A percentile compares a stretch with the other conserved stretches of the same genome.
phyloP scores from a whole-genome alignment of 441 rosid genomes.

The Hura crepitans region DNA sequence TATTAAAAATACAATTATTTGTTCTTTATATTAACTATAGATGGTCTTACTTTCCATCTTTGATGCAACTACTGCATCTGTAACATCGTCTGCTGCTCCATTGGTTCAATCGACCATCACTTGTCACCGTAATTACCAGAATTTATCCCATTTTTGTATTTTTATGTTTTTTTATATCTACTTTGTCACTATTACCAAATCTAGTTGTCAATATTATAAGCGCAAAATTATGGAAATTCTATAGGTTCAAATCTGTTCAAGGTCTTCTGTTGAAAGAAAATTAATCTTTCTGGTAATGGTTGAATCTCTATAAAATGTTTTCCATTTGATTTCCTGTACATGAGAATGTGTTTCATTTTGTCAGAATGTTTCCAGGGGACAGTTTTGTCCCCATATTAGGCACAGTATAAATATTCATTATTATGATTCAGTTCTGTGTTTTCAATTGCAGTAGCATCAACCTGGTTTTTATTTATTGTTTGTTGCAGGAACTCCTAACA shows the following conservation, averaged over 20 bases:
- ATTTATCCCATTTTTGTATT: background rate
- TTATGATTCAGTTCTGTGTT: background rate
- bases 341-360: background rate
- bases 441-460: background rate
- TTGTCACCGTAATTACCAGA: background rate
- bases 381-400: background rate
- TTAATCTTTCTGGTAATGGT: background rate
- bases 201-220: too few species aligned
- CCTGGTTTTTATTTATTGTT: slow-evolving; percentile 19
- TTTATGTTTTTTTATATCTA: background rate
- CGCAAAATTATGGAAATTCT: background rate
- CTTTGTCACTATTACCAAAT: too few species aligned
- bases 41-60: too few species aligned
- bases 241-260: background rate
- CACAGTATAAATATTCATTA: background rate
- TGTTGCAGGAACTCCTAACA: slow-evolving; percentile 74
- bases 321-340: background rate
- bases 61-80: too few species aligned
- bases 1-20: too few species aligned
- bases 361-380: background rate
- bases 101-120: too few species aligned
- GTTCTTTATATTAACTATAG: too few species aligned
- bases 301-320: background rate
- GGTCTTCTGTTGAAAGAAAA: background rate
- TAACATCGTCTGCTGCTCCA: too few species aligned